A percentile compares a stretch with the other conserved stretches of the same genome.
phyloP scores from a whole-genome alignment of 75 land plant species.

The Selaginella moellendorffii region DNA sequence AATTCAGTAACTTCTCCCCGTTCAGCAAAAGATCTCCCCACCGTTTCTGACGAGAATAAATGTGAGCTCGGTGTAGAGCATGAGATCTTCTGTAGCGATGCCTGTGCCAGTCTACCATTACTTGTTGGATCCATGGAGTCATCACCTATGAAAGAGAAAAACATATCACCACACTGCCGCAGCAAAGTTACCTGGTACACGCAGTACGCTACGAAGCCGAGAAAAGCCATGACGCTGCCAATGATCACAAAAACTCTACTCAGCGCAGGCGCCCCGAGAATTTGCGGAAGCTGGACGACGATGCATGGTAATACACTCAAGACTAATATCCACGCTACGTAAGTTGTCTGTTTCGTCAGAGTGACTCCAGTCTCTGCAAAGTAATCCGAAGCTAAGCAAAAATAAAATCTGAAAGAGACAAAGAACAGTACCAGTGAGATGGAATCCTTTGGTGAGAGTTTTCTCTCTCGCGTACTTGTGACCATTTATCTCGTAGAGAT shows the following conservation, averaged over 20 bases:
- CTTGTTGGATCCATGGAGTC: neutral
- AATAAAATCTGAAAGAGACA: no score
- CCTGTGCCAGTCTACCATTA: neutral
- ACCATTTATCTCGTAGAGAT: constrained; percentile 1
- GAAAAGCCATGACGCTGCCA: constrained; percentile 19
- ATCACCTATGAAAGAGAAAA: neutral
- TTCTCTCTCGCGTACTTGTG: neutral
- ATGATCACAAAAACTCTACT: constrained; percentile 11
- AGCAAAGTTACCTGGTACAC: constrained; percentile 43
- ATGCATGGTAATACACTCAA: constrained; percentile 47
- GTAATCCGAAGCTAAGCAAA: no score
- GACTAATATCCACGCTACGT: constrained; percentile 51
- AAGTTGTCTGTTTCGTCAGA: constrained; percentile 42
- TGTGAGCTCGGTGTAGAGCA: neutral
- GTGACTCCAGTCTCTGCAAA: constrained; percentile 42
- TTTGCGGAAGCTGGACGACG: constrained; percentile 38
- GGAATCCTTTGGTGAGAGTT: neutral
- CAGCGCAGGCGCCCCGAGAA: constrained; percentile 20
- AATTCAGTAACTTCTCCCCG: neutral
- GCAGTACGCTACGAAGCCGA: constrained; percentile 38
- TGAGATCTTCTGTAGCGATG: neutral
- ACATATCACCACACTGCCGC: neutral
- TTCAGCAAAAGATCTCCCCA: neutral
- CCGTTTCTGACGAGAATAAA: neutral
- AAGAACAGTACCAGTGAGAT: neutral